Percentiles rank a stretch among this genome's conserved stretches.
These are phyloP conservation scores for Venustampulla echinocandica DNA, from an alignment of 495 filamentous ascomycete genomes.

Conservation along the genomic window DNA sequence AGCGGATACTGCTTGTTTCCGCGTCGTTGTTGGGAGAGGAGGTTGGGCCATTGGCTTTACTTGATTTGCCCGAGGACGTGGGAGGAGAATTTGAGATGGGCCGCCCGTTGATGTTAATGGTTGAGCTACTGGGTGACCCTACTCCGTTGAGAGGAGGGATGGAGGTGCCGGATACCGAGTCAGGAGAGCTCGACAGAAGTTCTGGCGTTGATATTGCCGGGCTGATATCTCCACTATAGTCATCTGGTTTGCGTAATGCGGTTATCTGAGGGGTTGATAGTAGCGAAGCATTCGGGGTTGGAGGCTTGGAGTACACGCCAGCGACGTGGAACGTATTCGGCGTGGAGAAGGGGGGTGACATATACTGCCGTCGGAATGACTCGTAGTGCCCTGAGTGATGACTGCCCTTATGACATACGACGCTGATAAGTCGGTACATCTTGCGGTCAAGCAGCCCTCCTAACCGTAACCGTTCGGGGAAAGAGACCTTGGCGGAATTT, in stretches of 20 bases:
- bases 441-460: conserved; percentile 70
- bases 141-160: conserved; percentile 12
- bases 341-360: conserved; percentile 70
- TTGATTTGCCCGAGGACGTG: background rate
- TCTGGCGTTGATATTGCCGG: conserved; percentile 33
- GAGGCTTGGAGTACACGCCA: conserved; percentile 54
- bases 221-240: conserved; percentile 25
- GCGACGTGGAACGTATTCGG: conserved; percentile 65
- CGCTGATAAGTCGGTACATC: conserved; percentile 75
- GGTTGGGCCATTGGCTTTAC: conserved; percentile 14
- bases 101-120: too few relatives aligned
- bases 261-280: conserved; percentile 34
- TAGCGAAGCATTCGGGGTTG: conserved; percentile 24
- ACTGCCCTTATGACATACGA: conserved; percentile 90
- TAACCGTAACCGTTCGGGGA: conserved; percentile 74
- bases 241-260: conserved; percentile 10
- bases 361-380: conserved; percentile 82
- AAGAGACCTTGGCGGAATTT: conserved; percentile 86
- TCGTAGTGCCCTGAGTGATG: conserved; percentile 98
- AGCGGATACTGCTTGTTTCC: conserved; percentile 33
- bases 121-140: background rate
- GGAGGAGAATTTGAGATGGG: too few relatives aligned
- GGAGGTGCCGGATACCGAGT: conserved; percentile 21
- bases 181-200: conserved; percentile 22
- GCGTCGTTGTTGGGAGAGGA: conserved; percentile 18